phyloP scores from a whole-genome alignment of 352 stramenopile genomes.

The Albugo laibachii region DNA sequence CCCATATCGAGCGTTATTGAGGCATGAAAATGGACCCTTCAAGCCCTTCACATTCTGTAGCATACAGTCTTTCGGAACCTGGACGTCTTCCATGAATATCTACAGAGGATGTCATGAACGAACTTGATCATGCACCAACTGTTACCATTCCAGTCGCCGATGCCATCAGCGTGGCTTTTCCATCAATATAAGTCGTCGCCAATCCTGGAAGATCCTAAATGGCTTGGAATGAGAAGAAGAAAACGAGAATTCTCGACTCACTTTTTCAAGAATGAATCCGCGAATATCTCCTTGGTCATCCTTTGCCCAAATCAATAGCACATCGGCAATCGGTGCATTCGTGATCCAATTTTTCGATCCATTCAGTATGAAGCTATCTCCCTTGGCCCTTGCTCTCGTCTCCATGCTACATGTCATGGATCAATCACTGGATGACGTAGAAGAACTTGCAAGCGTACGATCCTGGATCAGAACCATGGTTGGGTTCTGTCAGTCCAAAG shows the following conservation, averaged over 20 bases:
- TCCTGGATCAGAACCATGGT: slow-evolving; percentile 92
- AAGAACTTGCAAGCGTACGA: slow-evolving; percentile 19
- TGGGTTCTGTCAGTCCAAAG: slow-evolving; percentile 96
- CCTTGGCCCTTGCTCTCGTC: slow-evolving; percentile 73
- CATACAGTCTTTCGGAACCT: slow-evolving; percentile 87
- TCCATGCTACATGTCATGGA: slow-evolving; percentile 68
- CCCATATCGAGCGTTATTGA: slow-evolving; percentile 95
- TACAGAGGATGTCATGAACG: slow-evolving; percentile 1
- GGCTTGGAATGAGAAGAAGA: neutral
- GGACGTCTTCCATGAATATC: slow-evolving; percentile 96
- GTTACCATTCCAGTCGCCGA: slow-evolving; percentile 85
- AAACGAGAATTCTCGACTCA: slow-evolving; percentile 4
- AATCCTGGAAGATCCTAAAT: slow-evolving; percentile 80
- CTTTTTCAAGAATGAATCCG: slow-evolving; percentile 91
- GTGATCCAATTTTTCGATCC: slow-evolving; percentile 94
- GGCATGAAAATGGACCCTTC: slow-evolving; percentile 92
- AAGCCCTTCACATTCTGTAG: slow-evolving; percentile 78
- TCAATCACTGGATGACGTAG: neutral
- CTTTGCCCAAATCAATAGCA: slow-evolving; percentile 95
- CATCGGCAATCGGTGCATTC: slow-evolving; percentile 93
- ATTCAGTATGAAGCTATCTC: slow-evolving; percentile 91
- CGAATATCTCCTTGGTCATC: slow-evolving; percentile 87
- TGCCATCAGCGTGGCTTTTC: slow-evolving; percentile 90
- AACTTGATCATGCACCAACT: neutral
- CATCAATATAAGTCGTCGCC: slow-evolving; percentile 88